A percentile compares a stretch with the other conserved stretches of the same genome.
These are phyloP conservation scores for Pseudocercospora cruenta DNA, from an alignment of 2,329 filamentous ascomycete species.

Conservation along the genomic window DNA sequence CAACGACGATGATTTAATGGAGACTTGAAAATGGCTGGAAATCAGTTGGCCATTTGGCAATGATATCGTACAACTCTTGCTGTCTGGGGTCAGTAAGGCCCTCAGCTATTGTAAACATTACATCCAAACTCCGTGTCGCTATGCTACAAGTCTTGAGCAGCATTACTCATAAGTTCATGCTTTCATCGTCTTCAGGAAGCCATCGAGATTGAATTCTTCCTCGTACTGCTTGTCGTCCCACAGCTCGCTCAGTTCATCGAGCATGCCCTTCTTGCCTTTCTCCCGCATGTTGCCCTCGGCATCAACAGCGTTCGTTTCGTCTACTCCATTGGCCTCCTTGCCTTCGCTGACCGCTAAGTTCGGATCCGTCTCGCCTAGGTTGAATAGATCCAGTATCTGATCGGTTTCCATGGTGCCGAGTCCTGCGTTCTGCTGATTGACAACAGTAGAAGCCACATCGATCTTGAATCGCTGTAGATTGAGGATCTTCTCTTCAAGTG, in stretches of 20 bases:
- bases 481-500: conserved; percentile 96
- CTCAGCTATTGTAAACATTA: neutral
- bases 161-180: conserved; percentile 30
- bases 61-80: neutral
- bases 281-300: conserved; percentile 89
- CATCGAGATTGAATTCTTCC: conserved; percentile 95
- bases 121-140: neutral
- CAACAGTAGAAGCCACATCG: conserved; percentile 94
- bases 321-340: conserved; percentile 65
- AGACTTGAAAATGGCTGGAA: neutral
- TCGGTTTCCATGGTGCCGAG: conserved; percentile 97
- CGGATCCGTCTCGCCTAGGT: conserved; percentile 72
- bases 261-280: conserved; percentile 94
- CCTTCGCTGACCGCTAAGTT: conserved; percentile 37
- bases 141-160: conserved; percentile 6
- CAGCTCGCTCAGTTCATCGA: conserved; percentile 91
- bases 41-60: neutral
- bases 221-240: conserved; percentile 99
- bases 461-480: conserved; percentile 98
- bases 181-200: conserved; percentile 93
- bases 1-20: neutral
- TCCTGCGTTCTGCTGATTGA: conserved; percentile 98
- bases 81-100: neutral
- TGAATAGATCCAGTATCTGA: conserved; percentile 96
- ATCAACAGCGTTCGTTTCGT: conserved; percentile 69